phyloP scores from a whole-genome alignment of 805 yeast species.

The Brettanomyces anomalus region DNA sequence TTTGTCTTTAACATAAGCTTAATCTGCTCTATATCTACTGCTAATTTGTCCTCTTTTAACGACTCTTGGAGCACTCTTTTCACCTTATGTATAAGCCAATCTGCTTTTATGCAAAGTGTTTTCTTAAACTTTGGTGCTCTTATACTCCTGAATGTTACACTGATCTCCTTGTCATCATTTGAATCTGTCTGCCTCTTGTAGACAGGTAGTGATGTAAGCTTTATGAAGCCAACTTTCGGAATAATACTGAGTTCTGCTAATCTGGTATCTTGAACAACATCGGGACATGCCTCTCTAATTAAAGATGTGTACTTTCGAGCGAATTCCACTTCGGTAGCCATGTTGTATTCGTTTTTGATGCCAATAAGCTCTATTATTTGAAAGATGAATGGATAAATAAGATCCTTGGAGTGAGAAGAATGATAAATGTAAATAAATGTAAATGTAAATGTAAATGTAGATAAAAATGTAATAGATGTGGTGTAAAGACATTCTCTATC shows the following conservation, averaged over 20 bases:
- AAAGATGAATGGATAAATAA: too few species aligned
- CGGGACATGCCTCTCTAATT: slow-evolving; percentile 34
- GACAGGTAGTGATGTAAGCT: slow-evolving; percentile 18
- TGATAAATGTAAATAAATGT: too few species aligned
- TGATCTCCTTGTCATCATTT: slow-evolving; percentile 8
- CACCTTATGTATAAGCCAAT: slow-evolving; percentile 25
- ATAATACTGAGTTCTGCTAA: slow-evolving; percentile 5
- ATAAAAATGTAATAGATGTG: too few species aligned
- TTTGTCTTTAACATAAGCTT: slow-evolving; percentile 43
- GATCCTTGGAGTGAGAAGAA: too few species aligned
- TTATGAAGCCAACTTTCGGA: slow-evolving; percentile 9
- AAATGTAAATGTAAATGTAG: too few species aligned
- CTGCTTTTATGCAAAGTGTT: slow-evolving; percentile 12
- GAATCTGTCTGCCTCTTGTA: slow-evolving; percentile 22
- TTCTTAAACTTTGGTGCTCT: slow-evolving; percentile 59
- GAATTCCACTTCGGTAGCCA: slow-evolving; percentile 32
- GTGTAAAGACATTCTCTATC: too few species aligned
- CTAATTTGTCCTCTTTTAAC: slow-evolving; percentile 16
- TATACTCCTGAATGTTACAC: slow-evolving; percentile 49
- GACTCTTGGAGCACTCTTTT: slow-evolving; percentile 28
- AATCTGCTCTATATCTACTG: slow-evolving; percentile 27
- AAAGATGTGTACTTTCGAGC: slow-evolving; percentile 38
- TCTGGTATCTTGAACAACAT: slow-evolving; percentile 10
- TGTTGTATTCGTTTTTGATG: too few species aligned
- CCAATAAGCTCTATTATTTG: too few species aligned